phyloP scores from a whole-genome alignment of 164 flowering plant species.

The Magnolia sinica region DNA sequence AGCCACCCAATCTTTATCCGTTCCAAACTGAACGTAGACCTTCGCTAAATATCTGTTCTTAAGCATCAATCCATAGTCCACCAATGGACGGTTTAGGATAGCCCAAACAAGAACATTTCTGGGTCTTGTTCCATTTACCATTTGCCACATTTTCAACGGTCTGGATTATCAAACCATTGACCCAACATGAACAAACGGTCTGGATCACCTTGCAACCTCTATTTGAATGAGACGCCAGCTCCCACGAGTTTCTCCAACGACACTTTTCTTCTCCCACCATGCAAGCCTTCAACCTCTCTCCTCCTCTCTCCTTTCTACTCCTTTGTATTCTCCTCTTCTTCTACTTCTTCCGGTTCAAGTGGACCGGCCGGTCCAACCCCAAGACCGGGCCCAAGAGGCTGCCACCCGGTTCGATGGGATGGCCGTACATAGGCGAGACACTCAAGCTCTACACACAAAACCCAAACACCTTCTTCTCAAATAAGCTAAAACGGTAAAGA shows the following conservation, averaged over 20 bases:
- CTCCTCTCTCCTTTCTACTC: not conserved
- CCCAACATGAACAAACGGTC: not conserved
- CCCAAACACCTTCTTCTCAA: constrained; percentile 69
- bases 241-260: not conserved
- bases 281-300: not conserved
- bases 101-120: no score
- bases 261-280: not conserved
- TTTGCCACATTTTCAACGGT: no score
- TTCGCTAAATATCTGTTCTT: no score
- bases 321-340: not conserved
- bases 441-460: constrained; percentile 67
- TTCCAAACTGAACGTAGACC: no score
- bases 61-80: no score
- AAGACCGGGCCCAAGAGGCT: constrained; percentile 24
- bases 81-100: no score
- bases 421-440: constrained; percentile 90
- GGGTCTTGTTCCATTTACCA: no score
- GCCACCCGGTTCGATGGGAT: constrained; percentile 92
- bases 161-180: no score
- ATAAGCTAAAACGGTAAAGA: constrained; percentile 49
- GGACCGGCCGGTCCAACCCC: not conserved
- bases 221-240: not conserved
- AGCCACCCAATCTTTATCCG: no score
- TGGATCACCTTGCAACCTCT: not conserved
- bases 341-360: not conserved